Evolutionary conservation across 192 early-diverging fungal species (phyloP).

Genomic region (Backusella tuberculispora): DNA sequence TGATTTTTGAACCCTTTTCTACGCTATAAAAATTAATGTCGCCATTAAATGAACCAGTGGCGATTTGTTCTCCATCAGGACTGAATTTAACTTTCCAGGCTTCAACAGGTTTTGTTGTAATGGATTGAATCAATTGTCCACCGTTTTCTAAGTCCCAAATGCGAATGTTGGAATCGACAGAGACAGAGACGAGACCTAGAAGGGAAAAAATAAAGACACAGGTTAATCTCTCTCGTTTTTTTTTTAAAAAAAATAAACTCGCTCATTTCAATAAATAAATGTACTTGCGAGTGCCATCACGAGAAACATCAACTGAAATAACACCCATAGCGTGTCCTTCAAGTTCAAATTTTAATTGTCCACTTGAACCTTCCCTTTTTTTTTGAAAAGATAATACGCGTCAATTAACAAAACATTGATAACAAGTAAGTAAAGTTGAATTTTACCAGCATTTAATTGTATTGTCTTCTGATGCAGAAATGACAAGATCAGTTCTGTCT

Average conservation of each 20-base stretch:
- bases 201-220: no score
- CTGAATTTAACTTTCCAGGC: slow-evolving; percentile 76
- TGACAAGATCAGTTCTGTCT: slow-evolving; percentile 61
- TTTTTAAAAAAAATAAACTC: neutral
- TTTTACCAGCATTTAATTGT: slow-evolving; percentile 79
- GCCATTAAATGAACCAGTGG: slow-evolving; percentile 75
- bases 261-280: neutral
- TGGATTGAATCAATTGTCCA: slow-evolving; percentile 53
- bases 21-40: slow-evolving; percentile 72
- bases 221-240: neutral
- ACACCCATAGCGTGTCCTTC: slow-evolving; percentile 81
- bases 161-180: slow-evolving; percentile 76
- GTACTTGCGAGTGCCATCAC: slow-evolving; percentile 56
- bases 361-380: slow-evolving; percentile 63
- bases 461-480: slow-evolving; percentile 80
- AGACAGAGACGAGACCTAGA: slow-evolving; percentile 70
- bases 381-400: neutral
- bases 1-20: slow-evolving; percentile 69
- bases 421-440: neutral
- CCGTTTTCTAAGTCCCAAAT: slow-evolving; percentile 73
- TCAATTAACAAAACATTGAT: slow-evolving; percentile 11
- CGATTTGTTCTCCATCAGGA: slow-evolving; percentile 72
- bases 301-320: slow-evolving; percentile 69
- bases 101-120: slow-evolving; percentile 73
- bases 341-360: slow-evolving; percentile 56